A percentile compares a stretch with the other conserved stretches of the same genome.
Evolutionary conservation across 2,329 filamentous ascomycete species (phyloP).

Genomic region (Fusarium newnesense): DNA sequence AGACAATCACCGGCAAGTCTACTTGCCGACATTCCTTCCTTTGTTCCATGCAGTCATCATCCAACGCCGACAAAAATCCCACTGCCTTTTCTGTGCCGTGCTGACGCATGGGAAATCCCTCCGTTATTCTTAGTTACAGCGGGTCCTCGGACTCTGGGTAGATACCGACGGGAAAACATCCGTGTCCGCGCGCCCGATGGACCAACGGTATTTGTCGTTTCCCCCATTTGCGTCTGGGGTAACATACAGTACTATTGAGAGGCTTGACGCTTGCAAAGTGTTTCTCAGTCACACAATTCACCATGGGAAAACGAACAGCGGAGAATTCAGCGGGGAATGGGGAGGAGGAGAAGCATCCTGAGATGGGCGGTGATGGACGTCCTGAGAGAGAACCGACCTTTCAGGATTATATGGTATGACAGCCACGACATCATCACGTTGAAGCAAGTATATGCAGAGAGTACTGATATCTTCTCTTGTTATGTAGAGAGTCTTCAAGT

Average conservation of each 20-base stretch:
- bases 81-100: not conserved
- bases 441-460: not conserved
- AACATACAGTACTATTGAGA: not conserved
- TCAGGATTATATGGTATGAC: slow-evolving; percentile 1
- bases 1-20: not conserved
- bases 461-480: not conserved
- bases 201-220: not conserved
- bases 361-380: not conserved
- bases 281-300: not conserved
- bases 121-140: not conserved
- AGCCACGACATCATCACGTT: not conserved
- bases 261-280: not conserved
- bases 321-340: not conserved
- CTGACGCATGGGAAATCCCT: not conserved
- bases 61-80: not conserved
- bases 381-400: not conserved
- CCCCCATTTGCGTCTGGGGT: not conserved
- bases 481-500: not conserved
- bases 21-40: not conserved
- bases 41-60: not conserved
- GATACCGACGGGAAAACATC: not conserved
- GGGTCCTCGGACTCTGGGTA: not conserved
- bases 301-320: not conserved
- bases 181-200: not conserved
- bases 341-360: not conserved